phyloP scores from a whole-genome alignment of 352 stramenopile genomes.

The Pythium coloratum region DNA sequence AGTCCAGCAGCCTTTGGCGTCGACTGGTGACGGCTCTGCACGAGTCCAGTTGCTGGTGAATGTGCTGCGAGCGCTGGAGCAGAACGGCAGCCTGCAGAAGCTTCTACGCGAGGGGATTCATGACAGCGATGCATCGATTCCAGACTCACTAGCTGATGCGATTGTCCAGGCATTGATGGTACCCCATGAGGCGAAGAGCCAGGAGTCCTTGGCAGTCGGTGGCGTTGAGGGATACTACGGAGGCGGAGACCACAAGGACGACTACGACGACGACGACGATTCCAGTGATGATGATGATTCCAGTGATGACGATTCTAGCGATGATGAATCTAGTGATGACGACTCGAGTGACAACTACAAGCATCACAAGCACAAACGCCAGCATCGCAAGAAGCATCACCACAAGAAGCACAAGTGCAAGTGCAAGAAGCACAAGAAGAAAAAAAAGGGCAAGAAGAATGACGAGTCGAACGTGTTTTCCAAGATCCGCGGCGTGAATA shows the following conservation, averaged over 20 bases:
- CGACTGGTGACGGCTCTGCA: not conserved
- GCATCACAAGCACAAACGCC: conserved; percentile 1
- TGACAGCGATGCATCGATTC: conserved; percentile 11
- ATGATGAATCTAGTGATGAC: conserved; percentile 26
- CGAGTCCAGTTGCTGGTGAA: conserved; percentile 17
- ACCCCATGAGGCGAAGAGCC: not conserved
- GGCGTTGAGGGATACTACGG: not conserved
- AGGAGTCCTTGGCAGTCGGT: not conserved
- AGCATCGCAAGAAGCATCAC: conserved; percentile 15
- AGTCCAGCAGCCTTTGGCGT: not conserved
- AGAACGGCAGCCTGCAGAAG: conserved; percentile 4
- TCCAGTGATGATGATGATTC: conserved; percentile 17
- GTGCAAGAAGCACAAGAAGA: conserved; percentile 19
- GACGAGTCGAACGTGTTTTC: conserved; percentile 28
- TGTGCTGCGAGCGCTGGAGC: conserved; percentile 8
- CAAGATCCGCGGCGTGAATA: conserved; percentile 29
- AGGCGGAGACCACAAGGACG: conserved; percentile 5
- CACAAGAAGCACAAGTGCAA: conserved; percentile 25
- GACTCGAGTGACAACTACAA: conserved; percentile 24
- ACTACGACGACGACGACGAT: conserved; percentile 12
- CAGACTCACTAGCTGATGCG: conserved; percentile 2
- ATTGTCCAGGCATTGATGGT: not conserved
- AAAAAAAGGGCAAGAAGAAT: conserved; percentile 26
- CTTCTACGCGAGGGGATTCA: conserved; percentile 9
- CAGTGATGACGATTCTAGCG: conserved; percentile 20